Conservation (phyloP, 2,329 filamentous ascomycete genomes). For the Mollisia scopiformis region DNA sequence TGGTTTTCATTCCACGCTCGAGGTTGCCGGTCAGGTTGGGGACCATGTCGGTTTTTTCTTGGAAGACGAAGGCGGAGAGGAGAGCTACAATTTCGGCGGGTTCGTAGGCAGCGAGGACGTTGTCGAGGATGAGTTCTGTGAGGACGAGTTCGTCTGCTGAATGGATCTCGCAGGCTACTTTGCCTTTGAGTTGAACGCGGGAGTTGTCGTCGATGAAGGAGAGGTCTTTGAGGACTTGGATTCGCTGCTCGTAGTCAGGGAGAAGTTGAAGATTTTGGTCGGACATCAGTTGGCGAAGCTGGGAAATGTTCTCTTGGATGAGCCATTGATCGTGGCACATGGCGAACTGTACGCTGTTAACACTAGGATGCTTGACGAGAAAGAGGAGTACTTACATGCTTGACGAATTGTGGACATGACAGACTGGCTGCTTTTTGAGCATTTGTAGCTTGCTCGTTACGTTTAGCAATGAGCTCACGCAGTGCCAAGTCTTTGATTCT, state of each 20-base stretch:
- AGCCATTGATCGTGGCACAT: slow-evolving; percentile 98
- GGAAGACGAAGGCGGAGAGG: slow-evolving; percentile 93
- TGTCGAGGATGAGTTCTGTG: slow-evolving; percentile 94
- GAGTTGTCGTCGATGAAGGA: slow-evolving; percentile 87
- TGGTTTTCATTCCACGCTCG: slow-evolving; percentile 80
- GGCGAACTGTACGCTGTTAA: slow-evolving; percentile 65
- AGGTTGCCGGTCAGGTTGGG: slow-evolving; percentile 83
- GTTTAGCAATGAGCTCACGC: slow-evolving; percentile 76
- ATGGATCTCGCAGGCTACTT: slow-evolving; percentile 97
- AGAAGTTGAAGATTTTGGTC: slow-evolving; percentile 95
- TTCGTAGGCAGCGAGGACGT: slow-evolving; percentile 92
- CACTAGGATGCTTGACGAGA: neutral
- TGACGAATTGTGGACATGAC: slow-evolving; percentile 77
- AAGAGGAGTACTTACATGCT: slow-evolving; percentile 67
- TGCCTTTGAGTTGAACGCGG: slow-evolving; percentile 93
- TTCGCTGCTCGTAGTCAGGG: slow-evolving; percentile 94
- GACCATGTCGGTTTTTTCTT: slow-evolving; percentile 87
- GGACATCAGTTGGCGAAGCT: slow-evolving; percentile 86
- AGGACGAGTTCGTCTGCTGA: slow-evolving; percentile 95
- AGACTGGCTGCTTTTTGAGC: slow-evolving; percentile 69
- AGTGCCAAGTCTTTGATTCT: slow-evolving; percentile 82
- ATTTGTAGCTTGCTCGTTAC: slow-evolving; percentile 63
- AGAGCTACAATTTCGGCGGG: slow-evolving; percentile 95
- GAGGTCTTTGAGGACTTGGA: slow-evolving; percentile 88
- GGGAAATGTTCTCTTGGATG: slow-evolving; percentile 89